These are phyloP conservation scores for Colletotrichum endophyticum DNA, from an alignment of 2,329 filamentous ascomycete species.

Conservation along the genomic window DNA sequence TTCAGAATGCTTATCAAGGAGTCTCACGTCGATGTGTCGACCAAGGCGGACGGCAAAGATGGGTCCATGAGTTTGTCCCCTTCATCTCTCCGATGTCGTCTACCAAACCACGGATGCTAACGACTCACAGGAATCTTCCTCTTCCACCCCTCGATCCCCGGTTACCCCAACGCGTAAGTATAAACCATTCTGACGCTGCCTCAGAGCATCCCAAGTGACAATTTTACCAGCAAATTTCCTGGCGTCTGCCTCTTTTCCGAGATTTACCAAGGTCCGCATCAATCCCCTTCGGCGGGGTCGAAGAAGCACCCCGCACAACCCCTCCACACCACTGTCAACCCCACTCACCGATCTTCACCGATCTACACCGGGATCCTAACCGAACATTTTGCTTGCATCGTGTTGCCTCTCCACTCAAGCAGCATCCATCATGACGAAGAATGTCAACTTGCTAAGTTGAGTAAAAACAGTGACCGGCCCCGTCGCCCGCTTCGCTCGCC, in stretches of 20 bases:
- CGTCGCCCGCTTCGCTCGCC: conserved; percentile 85
- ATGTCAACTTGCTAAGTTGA: not conserved
- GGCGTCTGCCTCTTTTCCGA: conserved; percentile 90
- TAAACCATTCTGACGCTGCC: rapidly evolving
- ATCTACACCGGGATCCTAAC: not conserved
- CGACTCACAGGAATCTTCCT: conserved; percentile 76
- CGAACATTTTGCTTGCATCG: not conserved
- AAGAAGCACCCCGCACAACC: not conserved
- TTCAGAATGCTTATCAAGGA: conserved; percentile 58
- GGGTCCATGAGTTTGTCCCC: conserved; percentile 53
- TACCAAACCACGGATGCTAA: not conserved
- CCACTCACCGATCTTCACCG: not conserved
- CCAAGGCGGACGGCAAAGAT: conserved; percentile 57
- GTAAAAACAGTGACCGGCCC: conserved; percentile 77
- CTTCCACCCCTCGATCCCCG: conserved; percentile 84
- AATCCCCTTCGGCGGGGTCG: not conserved
- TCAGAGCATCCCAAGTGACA: not conserved
- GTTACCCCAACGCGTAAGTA: conserved; percentile 82
- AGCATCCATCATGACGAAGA: not conserved
- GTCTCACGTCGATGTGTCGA: conserved; percentile 54
- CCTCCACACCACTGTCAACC: not conserved
- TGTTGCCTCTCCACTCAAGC: not conserved
- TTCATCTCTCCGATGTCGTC: not conserved
- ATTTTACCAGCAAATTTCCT: conserved; percentile 66
- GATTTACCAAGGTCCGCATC: conserved; percentile 83